phyloP scores from a whole-genome alignment of 2,329 filamentous ascomycete species.

The Fusarium multiceps region DNA sequence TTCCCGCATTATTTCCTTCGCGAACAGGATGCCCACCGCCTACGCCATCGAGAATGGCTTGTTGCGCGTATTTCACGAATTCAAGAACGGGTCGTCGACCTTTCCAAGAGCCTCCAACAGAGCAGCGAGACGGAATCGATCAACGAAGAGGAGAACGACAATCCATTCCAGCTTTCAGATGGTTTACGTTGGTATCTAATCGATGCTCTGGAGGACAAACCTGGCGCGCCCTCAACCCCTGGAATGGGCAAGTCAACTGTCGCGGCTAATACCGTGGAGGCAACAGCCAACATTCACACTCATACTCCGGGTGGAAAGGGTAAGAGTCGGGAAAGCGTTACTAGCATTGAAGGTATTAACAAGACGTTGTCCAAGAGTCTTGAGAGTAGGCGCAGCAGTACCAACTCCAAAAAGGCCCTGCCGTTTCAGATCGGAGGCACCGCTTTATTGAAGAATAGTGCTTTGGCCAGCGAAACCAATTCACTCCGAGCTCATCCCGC shows the following conservation, averaged over 20 bases:
- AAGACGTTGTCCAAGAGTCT: constrained; percentile 87
- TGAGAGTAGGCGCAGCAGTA: constrained; percentile 90
- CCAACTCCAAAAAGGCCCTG: constrained; percentile 81
- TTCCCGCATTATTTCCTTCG: constrained; percentile 97
- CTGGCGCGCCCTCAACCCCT: constrained; percentile 89
- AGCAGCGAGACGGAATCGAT: constrained; percentile 61
- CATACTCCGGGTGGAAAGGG: constrained; percentile 60
- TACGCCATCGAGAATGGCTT: constrained; percentile 92
- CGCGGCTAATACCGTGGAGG: constrained; percentile 86
- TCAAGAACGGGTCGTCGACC: constrained; percentile 91
- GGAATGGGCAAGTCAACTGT: constrained; percentile 93
- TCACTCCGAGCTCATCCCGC: constrained; percentile 63
- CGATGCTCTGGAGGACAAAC: constrained; percentile 92
- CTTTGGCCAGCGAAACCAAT: constrained; percentile 68
- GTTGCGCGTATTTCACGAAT: constrained; percentile 91
- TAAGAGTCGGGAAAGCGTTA: constrained; percentile 58
- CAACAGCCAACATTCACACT: constrained; percentile 76
- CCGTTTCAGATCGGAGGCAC: constrained; percentile 62
- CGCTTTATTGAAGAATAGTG: constrained; percentile 60
- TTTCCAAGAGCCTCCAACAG: constrained; percentile 78
- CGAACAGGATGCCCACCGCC: constrained; percentile 88
- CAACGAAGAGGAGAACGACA: constrained; percentile 83
- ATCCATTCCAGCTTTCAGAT: constrained; percentile 96
- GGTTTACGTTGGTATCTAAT: constrained; percentile 96
- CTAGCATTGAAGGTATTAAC: constrained; percentile 77